These are phyloP conservation scores for Hyaloscypha variabilis DNA, from an alignment of 495 filamentous ascomycete species.

Conservation along the genomic window DNA sequence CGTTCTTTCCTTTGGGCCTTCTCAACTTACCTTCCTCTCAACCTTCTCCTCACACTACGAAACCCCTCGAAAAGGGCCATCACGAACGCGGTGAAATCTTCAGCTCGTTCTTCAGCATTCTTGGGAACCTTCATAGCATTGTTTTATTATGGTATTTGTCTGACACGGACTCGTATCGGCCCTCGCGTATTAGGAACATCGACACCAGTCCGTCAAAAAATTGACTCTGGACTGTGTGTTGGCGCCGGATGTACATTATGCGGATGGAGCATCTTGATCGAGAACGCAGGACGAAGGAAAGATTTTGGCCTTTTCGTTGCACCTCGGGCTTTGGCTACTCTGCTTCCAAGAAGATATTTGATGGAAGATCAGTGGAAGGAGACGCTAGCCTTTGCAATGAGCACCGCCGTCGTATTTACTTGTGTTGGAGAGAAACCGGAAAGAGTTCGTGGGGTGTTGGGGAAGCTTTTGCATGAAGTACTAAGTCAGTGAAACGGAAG, in stretches of 20 bases:
- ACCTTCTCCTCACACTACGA: slow-evolving; percentile 65
- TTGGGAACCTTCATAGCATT: slow-evolving; percentile 78
- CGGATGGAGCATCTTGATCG: slow-evolving; percentile 83
- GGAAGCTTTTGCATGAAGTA: slow-evolving; percentile 62
- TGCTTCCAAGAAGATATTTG: slow-evolving; percentile 75
- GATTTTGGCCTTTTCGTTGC: slow-evolving; percentile 87
- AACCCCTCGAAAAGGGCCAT: slow-evolving; percentile 46
- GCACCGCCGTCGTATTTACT: slow-evolving; percentile 76
- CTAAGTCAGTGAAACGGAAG: slow-evolving; percentile 38
- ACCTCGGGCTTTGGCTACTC: slow-evolving; percentile 76
- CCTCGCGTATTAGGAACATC: slow-evolving; percentile 63
- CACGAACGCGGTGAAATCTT: slow-evolving; percentile 56
- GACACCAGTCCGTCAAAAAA: slow-evolving; percentile 36
- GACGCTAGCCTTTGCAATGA: slow-evolving; percentile 70
- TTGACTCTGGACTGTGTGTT: slow-evolving; percentile 71
- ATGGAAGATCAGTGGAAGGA: slow-evolving; percentile 74
- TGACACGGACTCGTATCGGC: slow-evolving; percentile 78
- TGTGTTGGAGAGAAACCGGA: slow-evolving; percentile 63
- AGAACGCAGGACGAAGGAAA: slow-evolving; percentile 67
- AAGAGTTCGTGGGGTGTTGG: slow-evolving; percentile 75
- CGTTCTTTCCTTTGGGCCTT: slow-evolving; percentile 76
- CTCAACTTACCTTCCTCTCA: slow-evolving; percentile 80
- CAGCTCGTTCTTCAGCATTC: slow-evolving; percentile 77
- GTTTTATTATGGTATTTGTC: slow-evolving; percentile 89
- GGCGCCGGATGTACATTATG: slow-evolving; percentile 75